Conservation (phyloP, 192 early-diverging fungal species). For the Coemansia sp. region DNA sequence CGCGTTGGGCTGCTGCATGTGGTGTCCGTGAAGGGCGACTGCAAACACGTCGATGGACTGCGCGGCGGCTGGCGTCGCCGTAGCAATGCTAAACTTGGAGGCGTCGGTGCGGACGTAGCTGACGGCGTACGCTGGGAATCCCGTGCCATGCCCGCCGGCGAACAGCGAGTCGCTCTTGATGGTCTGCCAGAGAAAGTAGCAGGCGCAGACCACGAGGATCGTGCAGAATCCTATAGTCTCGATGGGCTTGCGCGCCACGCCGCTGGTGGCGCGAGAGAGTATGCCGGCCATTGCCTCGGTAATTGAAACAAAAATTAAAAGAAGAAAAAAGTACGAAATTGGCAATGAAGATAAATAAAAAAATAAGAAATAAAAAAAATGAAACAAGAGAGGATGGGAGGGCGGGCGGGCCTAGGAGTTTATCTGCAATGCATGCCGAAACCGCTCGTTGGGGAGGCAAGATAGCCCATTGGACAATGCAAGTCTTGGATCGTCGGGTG, state of each 20-base stretch:
- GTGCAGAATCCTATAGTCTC: slow-evolving; percentile 75
- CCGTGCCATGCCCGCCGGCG: slow-evolving; percentile 18
- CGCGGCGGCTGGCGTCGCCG: not conserved
- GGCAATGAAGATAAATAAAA: no score
- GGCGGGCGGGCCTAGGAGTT: no score
- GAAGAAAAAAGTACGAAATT: slow-evolving; percentile 4
- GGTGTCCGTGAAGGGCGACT: slow-evolving; percentile 20
- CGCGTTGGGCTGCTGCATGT: not conserved
- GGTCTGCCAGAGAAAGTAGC: slow-evolving; percentile 76
- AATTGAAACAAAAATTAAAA: not conserved
- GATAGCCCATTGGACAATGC: no score
- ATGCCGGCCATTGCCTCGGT: slow-evolving; percentile 19
- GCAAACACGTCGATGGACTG: slow-evolving; percentile 37
- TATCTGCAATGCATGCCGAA: no score
- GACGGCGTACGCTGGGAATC: slow-evolving; percentile 28
- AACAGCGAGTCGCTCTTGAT: slow-evolving; percentile 71
- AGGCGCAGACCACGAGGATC: slow-evolving; percentile 74
- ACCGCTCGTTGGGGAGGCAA: no score
- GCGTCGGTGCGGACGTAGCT: slow-evolving; percentile 22
- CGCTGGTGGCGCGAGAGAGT: slow-evolving; percentile 54
- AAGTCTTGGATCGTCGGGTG: no score
- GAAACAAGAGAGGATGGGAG: not conserved
- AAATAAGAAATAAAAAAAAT: not conserved
- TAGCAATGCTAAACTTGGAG: slow-evolving; percentile 16
- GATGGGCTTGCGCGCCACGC: slow-evolving; percentile 74